Evolutionary conservation across 2,329 filamentous ascomycete genomes (phyloP).

Genomic region (Pseudopyricularia cyperi): DNA sequence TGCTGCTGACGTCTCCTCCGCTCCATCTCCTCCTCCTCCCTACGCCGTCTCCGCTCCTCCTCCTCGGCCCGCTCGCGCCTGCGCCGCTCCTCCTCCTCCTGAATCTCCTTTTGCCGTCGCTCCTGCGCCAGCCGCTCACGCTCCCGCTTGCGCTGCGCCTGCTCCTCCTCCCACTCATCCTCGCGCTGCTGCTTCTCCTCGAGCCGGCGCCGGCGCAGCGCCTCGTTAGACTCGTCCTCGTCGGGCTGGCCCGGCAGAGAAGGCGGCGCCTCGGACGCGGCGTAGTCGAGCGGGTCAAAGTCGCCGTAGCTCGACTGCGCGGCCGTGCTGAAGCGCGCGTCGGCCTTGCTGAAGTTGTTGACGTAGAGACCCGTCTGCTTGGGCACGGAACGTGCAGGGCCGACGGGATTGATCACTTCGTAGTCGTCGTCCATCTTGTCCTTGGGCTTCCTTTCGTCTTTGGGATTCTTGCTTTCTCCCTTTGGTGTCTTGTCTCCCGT

Average conservation of each 20-base stretch:
- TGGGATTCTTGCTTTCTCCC: background rate
- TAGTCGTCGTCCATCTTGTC: background rate
- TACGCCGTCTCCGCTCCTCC: background rate
- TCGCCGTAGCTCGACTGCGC: background rate
- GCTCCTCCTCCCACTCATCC: background rate
- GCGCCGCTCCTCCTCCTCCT: background rate
- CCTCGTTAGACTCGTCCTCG: background rate
- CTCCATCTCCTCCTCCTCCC: background rate
- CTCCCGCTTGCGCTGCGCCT: background rate
- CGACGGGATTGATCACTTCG: background rate
- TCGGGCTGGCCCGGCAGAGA: background rate
- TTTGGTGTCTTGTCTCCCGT: background rate
- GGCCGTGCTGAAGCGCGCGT: background rate
- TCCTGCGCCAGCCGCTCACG: background rate
- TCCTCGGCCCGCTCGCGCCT: background rate
- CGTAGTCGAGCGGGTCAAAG: conserved; percentile 1
- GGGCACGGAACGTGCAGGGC: background rate
- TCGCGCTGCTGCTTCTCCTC: background rate
- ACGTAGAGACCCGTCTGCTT: background rate
- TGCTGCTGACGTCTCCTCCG: too few species aligned
- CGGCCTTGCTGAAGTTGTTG: conserved; percentile 2
- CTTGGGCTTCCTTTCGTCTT: background rate
- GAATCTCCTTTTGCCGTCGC: background rate
- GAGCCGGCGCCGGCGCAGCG: background rate
- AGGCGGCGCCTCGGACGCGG: background rate